Evolutionary conservation across 2,329 filamentous ascomycete species (phyloP).

Genomic region (Talaromyces sp.): DNA sequence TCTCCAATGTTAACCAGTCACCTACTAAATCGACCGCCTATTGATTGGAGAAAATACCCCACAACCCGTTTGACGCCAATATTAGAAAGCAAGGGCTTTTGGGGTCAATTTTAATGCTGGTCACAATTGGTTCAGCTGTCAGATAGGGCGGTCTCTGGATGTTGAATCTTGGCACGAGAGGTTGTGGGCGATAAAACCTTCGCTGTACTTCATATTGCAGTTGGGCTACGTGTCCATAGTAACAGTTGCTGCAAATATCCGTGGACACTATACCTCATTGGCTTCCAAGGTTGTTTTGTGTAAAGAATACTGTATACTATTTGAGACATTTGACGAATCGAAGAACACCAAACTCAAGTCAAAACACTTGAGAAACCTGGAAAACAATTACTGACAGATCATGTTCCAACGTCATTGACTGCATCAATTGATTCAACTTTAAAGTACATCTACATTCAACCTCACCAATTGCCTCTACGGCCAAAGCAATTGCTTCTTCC

Average conservation of each 20-base stretch:
- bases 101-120: constrained; percentile 55
- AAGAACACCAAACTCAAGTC: no score
- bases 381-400: no score
- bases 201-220: no score
- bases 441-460: background rate
- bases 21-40: constrained; percentile 62
- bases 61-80: constrained; percentile 68
- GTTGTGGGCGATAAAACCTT: constrained; percentile 47
- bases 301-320: no score
- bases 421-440: no score
- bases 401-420: no score
- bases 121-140: constrained; percentile 67
- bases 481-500: constrained; percentile 13
- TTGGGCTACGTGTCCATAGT: no score
- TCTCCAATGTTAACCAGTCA: constrained; percentile 51
- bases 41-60: constrained; percentile 62
- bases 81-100: constrained; percentile 62
- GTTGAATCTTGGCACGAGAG: constrained; percentile 38
- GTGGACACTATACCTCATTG: no score
- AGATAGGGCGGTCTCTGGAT: constrained; percentile 64
- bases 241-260: no score
- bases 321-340: no score
- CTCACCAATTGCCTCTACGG: background rate
- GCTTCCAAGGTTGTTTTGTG: no score
- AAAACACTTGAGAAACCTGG: no score